Evolutionary conservation across 2,329 filamentous ascomycete genomes (phyloP).

Genomic region (Fusarium begoniae): DNA sequence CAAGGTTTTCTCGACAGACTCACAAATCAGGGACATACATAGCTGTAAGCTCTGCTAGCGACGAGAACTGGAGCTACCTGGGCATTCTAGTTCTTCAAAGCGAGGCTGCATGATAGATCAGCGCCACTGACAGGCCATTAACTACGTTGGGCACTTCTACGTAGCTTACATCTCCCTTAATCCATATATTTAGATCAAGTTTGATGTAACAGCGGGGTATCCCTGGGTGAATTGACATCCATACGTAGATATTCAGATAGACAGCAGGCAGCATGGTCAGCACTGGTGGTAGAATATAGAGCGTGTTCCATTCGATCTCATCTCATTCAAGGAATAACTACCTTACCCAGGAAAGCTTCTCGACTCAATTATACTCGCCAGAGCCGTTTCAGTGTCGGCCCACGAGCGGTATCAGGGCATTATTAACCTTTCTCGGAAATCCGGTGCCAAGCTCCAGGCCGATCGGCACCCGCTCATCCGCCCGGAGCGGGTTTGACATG

Average conservation of each 20-base stretch:
- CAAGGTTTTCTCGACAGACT: neutral
- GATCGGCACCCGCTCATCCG: slow-evolving; percentile 42
- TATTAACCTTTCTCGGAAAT: slow-evolving; percentile 25
- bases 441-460: slow-evolving; percentile 18
- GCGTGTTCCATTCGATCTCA: neutral
- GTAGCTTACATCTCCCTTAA: neutral
- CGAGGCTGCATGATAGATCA: slow-evolving; percentile 6
- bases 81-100: neutral
- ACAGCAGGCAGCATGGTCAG: neutral
- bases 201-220: slow-evolving; percentile 13
- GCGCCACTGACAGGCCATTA: neutral
- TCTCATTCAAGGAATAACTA: neutral
- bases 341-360: neutral
- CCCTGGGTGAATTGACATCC: neutral
- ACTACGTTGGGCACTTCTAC: neutral
- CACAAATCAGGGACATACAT: neutral
- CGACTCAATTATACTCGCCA: neutral
- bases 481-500: slow-evolving; percentile 27
- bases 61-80: neutral
- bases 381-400: slow-evolving; percentile 4
- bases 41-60: neutral
- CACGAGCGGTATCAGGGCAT: slow-evolving; percentile 9
- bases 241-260: neutral
- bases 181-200: neutral
- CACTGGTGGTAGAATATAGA: neutral